Evolutionary conservation across 441 rosid genomes (phyloP).

Genomic region (Daphne laureola): DNA sequence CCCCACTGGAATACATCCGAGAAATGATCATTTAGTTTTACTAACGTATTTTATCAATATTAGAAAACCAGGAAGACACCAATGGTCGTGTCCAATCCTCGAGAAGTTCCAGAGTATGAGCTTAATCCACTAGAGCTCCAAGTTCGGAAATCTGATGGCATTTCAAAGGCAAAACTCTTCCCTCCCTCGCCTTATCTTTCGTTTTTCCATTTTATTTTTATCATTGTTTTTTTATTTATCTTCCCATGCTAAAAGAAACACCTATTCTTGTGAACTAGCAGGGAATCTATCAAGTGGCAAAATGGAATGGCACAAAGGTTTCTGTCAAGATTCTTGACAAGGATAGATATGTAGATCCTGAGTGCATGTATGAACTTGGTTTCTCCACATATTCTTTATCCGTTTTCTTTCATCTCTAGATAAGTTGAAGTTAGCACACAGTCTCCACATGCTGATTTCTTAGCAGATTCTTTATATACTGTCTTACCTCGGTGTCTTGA

Average conservation of each 20-base stretch:
- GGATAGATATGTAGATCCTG: constrained; percentile 58
- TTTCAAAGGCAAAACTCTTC: constrained; percentile 45
- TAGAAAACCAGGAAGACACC: constrained; percentile 79
- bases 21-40: too few species aligned
- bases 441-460: too few species aligned
- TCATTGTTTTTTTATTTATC: neutral
- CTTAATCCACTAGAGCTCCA: constrained; percentile 83
- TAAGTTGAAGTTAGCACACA: neutral
- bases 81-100: constrained; percentile 69
- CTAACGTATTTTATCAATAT: constrained; percentile 9
- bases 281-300: constrained; percentile 87
- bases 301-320: constrained; percentile 92
- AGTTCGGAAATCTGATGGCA: constrained; percentile 73
- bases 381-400: neutral
- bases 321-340: constrained; percentile 80
- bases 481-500: too few species aligned
- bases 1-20: too few species aligned
- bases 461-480: too few species aligned
- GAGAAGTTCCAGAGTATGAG: constrained; percentile 85
- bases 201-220: neutral
- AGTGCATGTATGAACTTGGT: constrained; percentile 46
- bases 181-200: neutral
- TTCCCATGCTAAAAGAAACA: neutral
- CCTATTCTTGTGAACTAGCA: constrained; percentile 16
- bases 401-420: neutral